These are phyloP conservation scores for Phytophthora pinifolia DNA, from an alignment of 352 stramenopile genomes.

Conservation along the genomic window DNA sequence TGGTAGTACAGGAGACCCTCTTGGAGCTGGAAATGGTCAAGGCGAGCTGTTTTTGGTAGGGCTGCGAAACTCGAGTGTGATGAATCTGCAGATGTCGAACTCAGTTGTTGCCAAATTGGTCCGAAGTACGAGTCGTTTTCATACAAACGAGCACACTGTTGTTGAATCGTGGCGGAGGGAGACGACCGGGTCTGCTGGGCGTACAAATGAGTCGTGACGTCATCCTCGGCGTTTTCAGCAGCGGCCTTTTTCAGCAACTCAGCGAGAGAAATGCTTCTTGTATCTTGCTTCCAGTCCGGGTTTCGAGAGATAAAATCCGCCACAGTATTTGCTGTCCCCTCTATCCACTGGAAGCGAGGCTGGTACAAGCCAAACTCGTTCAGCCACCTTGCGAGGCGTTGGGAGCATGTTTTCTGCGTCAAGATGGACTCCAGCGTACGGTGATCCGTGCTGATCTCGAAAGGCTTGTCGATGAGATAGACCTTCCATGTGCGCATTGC, in stretches of 20 bases:
- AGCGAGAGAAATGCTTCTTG: neutral
- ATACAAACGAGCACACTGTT: neutral
- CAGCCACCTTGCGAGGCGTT: conserved; percentile 1
- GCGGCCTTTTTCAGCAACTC: neutral
- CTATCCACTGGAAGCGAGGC: conserved; percentile 4
- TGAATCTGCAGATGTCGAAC: neutral
- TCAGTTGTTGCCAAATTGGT: neutral
- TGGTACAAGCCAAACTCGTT: conserved; percentile 9
- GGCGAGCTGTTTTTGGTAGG: neutral
- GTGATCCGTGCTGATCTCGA: conserved; percentile 15
- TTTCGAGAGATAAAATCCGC: conserved; percentile 1
- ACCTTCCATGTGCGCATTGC: conserved; percentile 3
- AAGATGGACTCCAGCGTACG: conserved; percentile 10
- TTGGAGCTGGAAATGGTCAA: neutral
- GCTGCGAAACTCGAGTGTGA: neutral
- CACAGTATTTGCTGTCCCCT: neutral
- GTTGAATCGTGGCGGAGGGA: neutral
- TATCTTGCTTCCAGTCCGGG: neutral
- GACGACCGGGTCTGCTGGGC: neutral
- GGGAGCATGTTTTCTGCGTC: conserved; percentile 4
- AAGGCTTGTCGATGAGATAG: conserved; percentile 16
- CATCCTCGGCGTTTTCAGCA: neutral
- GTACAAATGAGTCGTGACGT: conserved; percentile 1
- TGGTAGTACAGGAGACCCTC: neutral
- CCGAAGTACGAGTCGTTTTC: neutral